Evolutionary conservation across 768 basidiomycete species (phyloP), one percentile per base, ranked within the genome.

Genomic region (Psilocybe cubensis): DNA sequence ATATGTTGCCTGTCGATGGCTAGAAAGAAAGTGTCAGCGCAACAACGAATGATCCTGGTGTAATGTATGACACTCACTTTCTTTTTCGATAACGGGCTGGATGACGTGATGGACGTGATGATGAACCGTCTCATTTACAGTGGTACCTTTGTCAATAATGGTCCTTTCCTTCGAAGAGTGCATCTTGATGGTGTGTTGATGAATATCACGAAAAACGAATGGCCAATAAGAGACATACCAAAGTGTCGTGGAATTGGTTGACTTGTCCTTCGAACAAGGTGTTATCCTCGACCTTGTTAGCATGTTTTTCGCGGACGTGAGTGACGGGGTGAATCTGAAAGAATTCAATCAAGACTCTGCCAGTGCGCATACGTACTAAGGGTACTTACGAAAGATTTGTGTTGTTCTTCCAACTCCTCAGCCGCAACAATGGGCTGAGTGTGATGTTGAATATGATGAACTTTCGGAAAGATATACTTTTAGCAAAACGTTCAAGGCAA

Each of bases 401-500:
- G 61, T 27, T 66, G 57, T 50, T 75, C 74, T 1, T 64, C 48
- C 28, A 67, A 41, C 18, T 64, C 59, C 35, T 73, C 70, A 0
- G 60, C 57, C 1, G 70, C 66, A 3, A 66, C 54, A 9, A 76
- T 63, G 2, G 74, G 76, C 42, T 75, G 73, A 1, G 68, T 70
- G 60, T 77, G 74, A 47, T 77, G 71, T 51, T 76, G 74, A 11
- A 77, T 63, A 33, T 74, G 74, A 57, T 77, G 76, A 31, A 74
- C 75, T 75, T n/a, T n/a, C n/a, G n/a, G n/a, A n/a, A 27, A 3
- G 5, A 24, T 11, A 12, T 20, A 35, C 12, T 4, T 50, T 41
- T 25, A 54, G 18, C 35, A 9, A 33, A 27, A 33, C 7, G 31
- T 33, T 12, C 31, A 24, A 8, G 33, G 24, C 47, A 9, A 35